Evolutionary conservation across 2,329 filamentous ascomycete genomes (phyloP).

Genomic region (Tricladium varicosporioides): DNA sequence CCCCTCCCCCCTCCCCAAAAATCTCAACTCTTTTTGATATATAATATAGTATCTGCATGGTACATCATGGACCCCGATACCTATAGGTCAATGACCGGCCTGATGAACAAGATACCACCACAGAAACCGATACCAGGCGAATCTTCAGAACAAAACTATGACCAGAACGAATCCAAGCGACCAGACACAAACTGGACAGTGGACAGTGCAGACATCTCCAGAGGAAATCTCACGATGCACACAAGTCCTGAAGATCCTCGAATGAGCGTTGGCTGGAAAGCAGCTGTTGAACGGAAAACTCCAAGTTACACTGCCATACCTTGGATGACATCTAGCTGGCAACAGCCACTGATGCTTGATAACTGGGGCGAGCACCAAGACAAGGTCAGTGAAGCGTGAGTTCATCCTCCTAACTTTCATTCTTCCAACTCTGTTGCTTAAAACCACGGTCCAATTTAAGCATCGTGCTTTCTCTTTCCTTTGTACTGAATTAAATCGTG

Average conservation of each 20-base stretch:
- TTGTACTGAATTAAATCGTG: not conserved
- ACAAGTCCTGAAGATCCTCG: not conserved
- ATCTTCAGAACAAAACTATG: not conserved
- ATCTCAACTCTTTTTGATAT: no score
- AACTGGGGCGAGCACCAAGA: not conserved
- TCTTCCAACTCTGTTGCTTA: not conserved
- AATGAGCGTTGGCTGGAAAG: constrained; percentile 1
- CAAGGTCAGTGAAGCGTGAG: not conserved
- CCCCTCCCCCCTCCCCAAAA: no score
- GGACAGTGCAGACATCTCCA: constrained; percentile 13
- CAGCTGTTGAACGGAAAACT: not conserved
- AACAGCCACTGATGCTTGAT: constrained; percentile 10
- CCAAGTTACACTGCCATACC: not conserved
- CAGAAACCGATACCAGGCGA: not conserved
- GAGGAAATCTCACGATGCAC: constrained; percentile 12
- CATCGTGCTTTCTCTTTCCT: not conserved
- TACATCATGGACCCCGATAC: constrained; percentile 7
- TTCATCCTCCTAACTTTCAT: not conserved
- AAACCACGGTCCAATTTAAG: not conserved
- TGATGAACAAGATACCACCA: not conserved
- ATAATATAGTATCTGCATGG: no score
- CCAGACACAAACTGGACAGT: constrained; percentile 20
- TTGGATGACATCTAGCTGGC: constrained; percentile 6
- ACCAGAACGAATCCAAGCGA: not conserved
- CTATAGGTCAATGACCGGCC: constrained; percentile 3